Base-by-base conservation (phyloP, 352 stramenopile genomes). In the Discostella stelligera region DNA sequence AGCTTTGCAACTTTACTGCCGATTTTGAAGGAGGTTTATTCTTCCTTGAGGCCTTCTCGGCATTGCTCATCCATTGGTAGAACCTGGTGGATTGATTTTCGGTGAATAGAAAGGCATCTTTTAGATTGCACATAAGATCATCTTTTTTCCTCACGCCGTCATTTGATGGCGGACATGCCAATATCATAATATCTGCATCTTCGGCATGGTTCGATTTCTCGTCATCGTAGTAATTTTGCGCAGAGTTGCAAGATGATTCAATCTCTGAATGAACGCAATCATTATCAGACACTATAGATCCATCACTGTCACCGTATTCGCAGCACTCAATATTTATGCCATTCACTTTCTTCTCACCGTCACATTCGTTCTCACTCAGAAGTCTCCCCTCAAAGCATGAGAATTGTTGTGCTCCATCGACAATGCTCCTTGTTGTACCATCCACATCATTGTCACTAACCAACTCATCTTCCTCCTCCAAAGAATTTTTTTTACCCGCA, bases 21-120 rank as follows among this genome's bases (percentile, higher is more conserved):
- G 78, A 82, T 30, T 85, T 87, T 21, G 79, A 89, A 37, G 86
- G 86, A 68, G 63, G n/a, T 44, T 85, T 85, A 53, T 85, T 73
- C 3, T 64, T 65, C 10, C 69, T 32, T 8, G 60, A 54, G 10
- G 84, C 86, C 11, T 84, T 87, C 65, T 77, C 11, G 13, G 86
- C 84, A 72, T 89, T 83, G 25, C 55, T 58, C 53, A 80, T 81
- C 86, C 86, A 92, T 73, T 74, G 66, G 52, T 75, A 52, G 18
- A 92, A 64, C 48, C 56, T 68, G 23, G 70, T 46, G 8, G 71
- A 70, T 80, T 92, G 86, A 46, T 89, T 89, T 5, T 79, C 64
- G 3, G 82, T 81, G 66, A 90, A 92, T 21, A 72, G 55, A 37
- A 89, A 70, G 11, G 30, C 23, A 5, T 23, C 13, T 25, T 63